Conservation (phyloP, 1,284 basidiomycete genomes). For the Ceratobasidium papillatum region DNA sequence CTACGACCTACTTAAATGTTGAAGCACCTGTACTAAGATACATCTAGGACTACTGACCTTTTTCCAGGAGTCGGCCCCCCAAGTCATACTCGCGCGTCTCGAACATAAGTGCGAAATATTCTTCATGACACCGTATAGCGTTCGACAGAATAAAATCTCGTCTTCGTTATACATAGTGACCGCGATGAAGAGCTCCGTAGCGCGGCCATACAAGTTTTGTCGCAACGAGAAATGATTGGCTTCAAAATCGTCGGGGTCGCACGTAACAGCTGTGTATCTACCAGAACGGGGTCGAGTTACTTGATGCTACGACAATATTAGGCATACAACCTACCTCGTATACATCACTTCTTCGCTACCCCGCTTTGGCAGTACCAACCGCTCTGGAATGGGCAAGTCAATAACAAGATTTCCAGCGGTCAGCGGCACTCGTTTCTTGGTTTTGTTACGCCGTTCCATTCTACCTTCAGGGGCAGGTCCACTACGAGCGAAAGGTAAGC, state of each 20-base stretch:
- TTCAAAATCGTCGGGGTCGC: slow-evolving; percentile 93
- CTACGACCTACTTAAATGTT: slow-evolving; percentile 72
- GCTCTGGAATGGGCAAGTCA: slow-evolving; percentile 84
- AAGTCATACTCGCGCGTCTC: slow-evolving; percentile 92
- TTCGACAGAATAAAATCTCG: slow-evolving; percentile 92
- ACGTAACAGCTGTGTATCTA: slow-evolving; percentile 83
- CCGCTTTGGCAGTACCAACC: slow-evolving; percentile 76
- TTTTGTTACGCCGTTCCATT: slow-evolving; percentile 75
- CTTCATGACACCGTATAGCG: slow-evolving; percentile 94
- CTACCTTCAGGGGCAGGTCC: slow-evolving; percentile 86
- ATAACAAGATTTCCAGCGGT: slow-evolving; percentile 89
- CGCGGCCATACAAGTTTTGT: slow-evolving; percentile 80
- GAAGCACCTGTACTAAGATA: neutral
- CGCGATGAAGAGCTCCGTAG: slow-evolving; percentile 93
- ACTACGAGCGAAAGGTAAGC: slow-evolving; percentile 35
- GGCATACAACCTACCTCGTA: slow-evolving; percentile 65
- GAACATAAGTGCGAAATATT: slow-evolving; percentile 85
- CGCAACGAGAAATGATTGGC: slow-evolving; percentile 83
- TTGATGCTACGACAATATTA: neutral
- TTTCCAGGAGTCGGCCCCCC: slow-evolving; percentile 97
- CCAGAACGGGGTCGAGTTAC: neutral
- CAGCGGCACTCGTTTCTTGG: slow-evolving; percentile 73
- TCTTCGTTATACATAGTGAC: slow-evolving; percentile 99
- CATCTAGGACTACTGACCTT: slow-evolving; percentile 64
- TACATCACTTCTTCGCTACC: slow-evolving; percentile 86